Base-by-base conservation (phyloP, 192 early-diverging fungal species). In the Rhizophagus sp. region DNA sequence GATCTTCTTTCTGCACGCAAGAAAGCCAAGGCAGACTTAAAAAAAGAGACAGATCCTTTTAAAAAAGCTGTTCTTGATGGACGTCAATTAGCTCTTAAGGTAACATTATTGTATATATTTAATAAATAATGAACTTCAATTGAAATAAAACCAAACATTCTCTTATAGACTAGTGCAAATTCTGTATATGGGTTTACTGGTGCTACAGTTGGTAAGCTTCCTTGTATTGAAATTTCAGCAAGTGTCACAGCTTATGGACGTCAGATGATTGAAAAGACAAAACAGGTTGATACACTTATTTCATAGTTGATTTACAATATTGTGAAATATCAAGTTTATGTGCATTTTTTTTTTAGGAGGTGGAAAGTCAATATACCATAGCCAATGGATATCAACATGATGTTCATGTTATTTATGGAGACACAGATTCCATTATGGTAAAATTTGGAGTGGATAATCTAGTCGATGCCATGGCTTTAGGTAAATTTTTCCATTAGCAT, bases 401-500 rank as follows among this genome's bases (percentile, higher is more conserved):
- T 80, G 96, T 97, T 0, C 86, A 89, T 33, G 96, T 99, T 70
- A 97, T 99, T 76, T 99, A 98, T 82, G 98, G 98, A 63, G 98
- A 99, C 82, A 99, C 97, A 0, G 97, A 99, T 89, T 99, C 98
- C 8, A 96, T 99, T 34, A 98, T 99, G 98, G 95, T 99, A 65
- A 97, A 97, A 72, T 99, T 99, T 91, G 98, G 98, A 34, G 89
- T 89, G 13, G 84, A 89, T 49, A 86, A 82, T 68, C 88, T 98
- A 47, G 91, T 85, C 25, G 93, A 97, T 12, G 91, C 96, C 4
- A 98, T 99, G 98, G 83, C 88, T 49, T 82, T 97, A 0, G 96
- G 96, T 84, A 79, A n/a, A 57, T 66, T n/a, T 17, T 39, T 27
- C 30, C 84, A 17, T 34, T 11, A 41, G 8, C 25, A 5, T 13